Evolutionary conservation across 2,329 filamentous ascomycete species (phyloP).

Genomic region (Fusarium protoensiforme): DNA sequence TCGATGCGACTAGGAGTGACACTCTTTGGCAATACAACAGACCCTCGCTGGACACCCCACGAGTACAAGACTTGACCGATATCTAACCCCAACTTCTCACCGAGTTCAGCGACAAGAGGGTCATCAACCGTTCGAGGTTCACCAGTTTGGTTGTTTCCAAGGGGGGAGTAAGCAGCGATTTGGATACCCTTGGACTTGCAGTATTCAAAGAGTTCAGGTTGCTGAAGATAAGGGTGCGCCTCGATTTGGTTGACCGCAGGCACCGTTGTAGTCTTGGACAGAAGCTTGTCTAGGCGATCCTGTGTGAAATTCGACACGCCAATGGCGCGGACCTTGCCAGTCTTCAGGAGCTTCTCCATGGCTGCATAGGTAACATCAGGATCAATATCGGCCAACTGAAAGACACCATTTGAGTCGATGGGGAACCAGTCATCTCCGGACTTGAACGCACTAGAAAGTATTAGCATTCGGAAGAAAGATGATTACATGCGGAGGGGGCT

Average conservation of each 20-base stretch:
- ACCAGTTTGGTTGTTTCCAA: constrained; percentile 56
- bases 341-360: constrained; percentile 53
- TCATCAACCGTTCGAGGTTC: constrained; percentile 61
- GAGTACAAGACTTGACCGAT: constrained; percentile 58
- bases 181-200: not conserved
- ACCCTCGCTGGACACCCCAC: constrained; percentile 72
- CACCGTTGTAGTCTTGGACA: constrained; percentile 61
- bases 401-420: constrained; percentile 69
- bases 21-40: constrained; percentile 75
- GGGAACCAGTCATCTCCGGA: constrained; percentile 60
- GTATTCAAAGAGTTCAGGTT: constrained; percentile 56
- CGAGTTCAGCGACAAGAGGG: constrained; percentile 58
- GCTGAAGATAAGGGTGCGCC: constrained; percentile 75
- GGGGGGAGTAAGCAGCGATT: not conserved
- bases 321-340: constrained; percentile 56
- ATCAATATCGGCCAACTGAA: constrained; percentile 66
- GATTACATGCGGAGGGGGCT: not conserved
- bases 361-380: constrained; percentile 55
- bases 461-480: not conserved
- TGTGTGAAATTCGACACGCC: constrained; percentile 63
- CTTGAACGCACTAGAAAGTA: constrained; percentile 55
- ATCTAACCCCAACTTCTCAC: constrained; percentile 36
- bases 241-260: constrained; percentile 77
- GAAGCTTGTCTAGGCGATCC: constrained; percentile 53
- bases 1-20: constrained; percentile 71